A percentile compares a stretch with the other conserved stretches of the same genome.
Evolutionary conservation across 129 eudicot genomes (phyloP).

Genomic region (Artemisia tridentata): DNA sequence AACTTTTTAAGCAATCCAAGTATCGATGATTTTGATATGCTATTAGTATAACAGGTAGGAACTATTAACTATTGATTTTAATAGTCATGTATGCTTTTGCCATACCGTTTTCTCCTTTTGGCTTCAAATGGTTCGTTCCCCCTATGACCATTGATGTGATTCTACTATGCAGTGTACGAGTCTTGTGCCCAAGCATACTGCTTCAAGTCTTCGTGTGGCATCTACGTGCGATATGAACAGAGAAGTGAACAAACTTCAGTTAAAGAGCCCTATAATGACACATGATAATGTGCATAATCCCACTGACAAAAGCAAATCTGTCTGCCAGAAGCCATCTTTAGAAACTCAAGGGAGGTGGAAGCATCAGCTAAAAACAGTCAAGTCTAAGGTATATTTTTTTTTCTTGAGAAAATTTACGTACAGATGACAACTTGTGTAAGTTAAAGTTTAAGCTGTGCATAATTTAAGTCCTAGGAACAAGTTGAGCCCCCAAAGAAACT

Average conservation of each 20-base stretch:
- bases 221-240: slow-evolving; percentile 10
- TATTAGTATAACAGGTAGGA: too few species aligned
- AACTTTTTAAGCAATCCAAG: too few species aligned
- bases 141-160: slow-evolving; percentile 5
- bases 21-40: too few species aligned
- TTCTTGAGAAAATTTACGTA: background rate
- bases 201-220: slow-evolving; percentile 6
- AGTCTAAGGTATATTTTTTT: slow-evolving; percentile 30
- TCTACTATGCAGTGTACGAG: slow-evolving; percentile 19
- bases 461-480: slow-evolving; percentile 4
- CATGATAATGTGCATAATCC: slow-evolving; percentile 10
- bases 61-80: too few species aligned
- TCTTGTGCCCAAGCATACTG: slow-evolving; percentile 5
- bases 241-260: slow-evolving; percentile 19
- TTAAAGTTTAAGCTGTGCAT: slow-evolving; percentile 10
- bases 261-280: slow-evolving; percentile 18
- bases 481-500: background rate
- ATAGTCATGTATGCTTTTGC: slow-evolving; percentile 18
- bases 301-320: slow-evolving; percentile 17
- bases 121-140: background rate
- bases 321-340: slow-evolving; percentile 23
- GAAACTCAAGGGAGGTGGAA: slow-evolving; percentile 24
- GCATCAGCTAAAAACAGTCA: slow-evolving; percentile 21
- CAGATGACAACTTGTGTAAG: background rate
- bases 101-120: background rate